Conservation (phyloP, 2,329 filamentous ascomycete species). For the Fusarium setosum region DNA sequence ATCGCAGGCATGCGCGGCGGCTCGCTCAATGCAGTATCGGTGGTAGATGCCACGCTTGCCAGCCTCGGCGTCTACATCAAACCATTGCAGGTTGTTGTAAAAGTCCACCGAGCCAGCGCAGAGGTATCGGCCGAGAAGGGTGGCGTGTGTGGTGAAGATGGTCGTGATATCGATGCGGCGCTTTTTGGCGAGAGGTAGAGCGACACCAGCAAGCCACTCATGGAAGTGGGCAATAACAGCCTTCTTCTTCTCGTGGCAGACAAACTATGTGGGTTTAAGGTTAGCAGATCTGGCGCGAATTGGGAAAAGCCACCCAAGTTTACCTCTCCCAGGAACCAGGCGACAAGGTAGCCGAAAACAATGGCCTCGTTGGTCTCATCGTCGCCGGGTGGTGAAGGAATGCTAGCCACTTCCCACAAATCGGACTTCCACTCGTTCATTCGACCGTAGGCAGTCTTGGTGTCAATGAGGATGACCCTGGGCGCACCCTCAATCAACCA, state of each 20-base stretch:
- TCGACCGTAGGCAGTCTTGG: slow-evolving; percentile 89
- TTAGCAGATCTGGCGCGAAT: slow-evolving; percentile 22
- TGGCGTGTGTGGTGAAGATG: slow-evolving; percentile 98
- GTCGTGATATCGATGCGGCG: slow-evolving; percentile 96
- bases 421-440: slow-evolving; percentile 98
- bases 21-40: slow-evolving; percentile 96
- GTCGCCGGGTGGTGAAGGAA: slow-evolving; percentile 91
- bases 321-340: slow-evolving; percentile 98
- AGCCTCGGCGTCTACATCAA: slow-evolving; percentile 95
- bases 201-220: slow-evolving; percentile 97
- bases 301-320: slow-evolving; percentile 37
- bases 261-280: slow-evolving; percentile 70
- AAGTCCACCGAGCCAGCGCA: slow-evolving; percentile 98
- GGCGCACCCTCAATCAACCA: slow-evolving; percentile 99
- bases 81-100: slow-evolving; percentile 98
- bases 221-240: slow-evolving; percentile 99
- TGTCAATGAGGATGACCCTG: slow-evolving; percentile 93
- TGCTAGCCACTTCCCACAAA: slow-evolving; percentile 91
- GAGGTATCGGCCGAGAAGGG: slow-evolving; percentile 92
- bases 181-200: slow-evolving; percentile 90
- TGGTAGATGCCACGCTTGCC: slow-evolving; percentile 99
- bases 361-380: slow-evolving; percentile 98
- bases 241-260: slow-evolving; percentile 89
- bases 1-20: slow-evolving; percentile 89
- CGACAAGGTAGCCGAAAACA: slow-evolving; percentile 96